phyloP scores from a whole-genome alignment of 2,329 filamentous ascomycete genomes.

The Proliferodiscus dingleyae region DNA sequence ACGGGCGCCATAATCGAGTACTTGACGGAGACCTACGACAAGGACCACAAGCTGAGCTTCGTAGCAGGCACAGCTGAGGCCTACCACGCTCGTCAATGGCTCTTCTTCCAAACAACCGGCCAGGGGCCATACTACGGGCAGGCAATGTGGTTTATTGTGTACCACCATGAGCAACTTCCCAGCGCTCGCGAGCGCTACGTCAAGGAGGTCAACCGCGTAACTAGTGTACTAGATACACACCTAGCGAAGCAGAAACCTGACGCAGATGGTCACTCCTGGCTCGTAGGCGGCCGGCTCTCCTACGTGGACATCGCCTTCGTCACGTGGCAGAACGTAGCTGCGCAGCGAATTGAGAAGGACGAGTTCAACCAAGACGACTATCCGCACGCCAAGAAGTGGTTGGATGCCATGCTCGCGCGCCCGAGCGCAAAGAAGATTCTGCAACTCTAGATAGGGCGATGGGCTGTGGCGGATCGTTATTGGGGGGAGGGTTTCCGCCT shows the following conservation, averaged over 20 bases:
- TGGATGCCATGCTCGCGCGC: no score
- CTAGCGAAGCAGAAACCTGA: constrained; percentile 25
- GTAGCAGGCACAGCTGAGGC: constrained; percentile 30
- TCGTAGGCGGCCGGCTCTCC: constrained; percentile 36
- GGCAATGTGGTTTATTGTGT: constrained; percentile 25
- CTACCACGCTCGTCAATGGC: constrained; percentile 33
- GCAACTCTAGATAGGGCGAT: no score
- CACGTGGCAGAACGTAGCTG: no score
- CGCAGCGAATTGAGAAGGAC: no score
- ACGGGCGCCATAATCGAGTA: constrained; percentile 41
- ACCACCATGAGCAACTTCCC: background rate
- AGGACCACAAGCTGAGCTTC: constrained; percentile 32
- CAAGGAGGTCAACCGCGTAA: background rate
- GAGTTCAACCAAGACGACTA: no score
- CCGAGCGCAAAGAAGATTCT: no score
- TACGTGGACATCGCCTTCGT: constrained; percentile 38
- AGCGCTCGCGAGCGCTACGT: background rate
- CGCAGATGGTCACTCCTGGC: no score
- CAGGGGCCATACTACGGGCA: constrained; percentile 38
- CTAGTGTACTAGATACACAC: constrained; percentile 12
- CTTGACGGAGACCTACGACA: constrained; percentile 37
- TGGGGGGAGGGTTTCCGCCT: no score
- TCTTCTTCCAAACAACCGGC: constrained; percentile 35
- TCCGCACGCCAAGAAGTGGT: no score
- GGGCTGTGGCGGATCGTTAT: no score